Percentiles rank a stretch among this genome's conserved stretches.
Evolutionary conservation across 768 basidiomycete species (phyloP).

Genomic region (Mycena albidolilacea): DNA sequence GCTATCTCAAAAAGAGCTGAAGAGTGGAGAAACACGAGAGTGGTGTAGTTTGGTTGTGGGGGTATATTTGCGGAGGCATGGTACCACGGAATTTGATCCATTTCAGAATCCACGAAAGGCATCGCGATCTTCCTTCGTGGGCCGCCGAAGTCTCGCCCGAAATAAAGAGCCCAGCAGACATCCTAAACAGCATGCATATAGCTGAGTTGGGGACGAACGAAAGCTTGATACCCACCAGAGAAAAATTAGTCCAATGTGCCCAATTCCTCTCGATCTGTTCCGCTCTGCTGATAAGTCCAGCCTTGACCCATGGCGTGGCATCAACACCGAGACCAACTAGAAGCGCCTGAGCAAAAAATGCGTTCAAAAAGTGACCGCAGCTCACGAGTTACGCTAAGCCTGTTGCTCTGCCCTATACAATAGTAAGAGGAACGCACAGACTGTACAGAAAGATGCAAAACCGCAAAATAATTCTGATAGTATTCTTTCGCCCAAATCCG

Average conservation of each 20-base stretch:
- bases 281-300: slow-evolving; percentile 52
- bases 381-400: slow-evolving; percentile 32
- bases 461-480: slow-evolving; percentile 40
- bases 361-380: not conserved
- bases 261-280: slow-evolving; percentile 59
- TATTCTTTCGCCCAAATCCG: slow-evolving; percentile 35
- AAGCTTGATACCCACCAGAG: slow-evolving; percentile 35
- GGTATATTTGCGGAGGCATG: slow-evolving; percentile 49
- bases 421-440: not conserved
- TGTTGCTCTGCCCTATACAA: slow-evolving; percentile 26
- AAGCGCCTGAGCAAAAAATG: not conserved
- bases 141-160: slow-evolving; percentile 57
- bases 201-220: not conserved
- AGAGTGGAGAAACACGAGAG: slow-evolving; percentile 48
- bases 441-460: not conserved
- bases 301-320: slow-evolving; percentile 54
- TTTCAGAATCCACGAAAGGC: slow-evolving; percentile 51
- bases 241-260: slow-evolving; percentile 57
- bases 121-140: slow-evolving; percentile 47
- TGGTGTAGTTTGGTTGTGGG: slow-evolving; percentile 40
- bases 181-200: slow-evolving; percentile 41
- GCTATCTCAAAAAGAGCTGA: slow-evolving; percentile 51
- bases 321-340: slow-evolving; percentile 58
- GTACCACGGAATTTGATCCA: slow-evolving; percentile 51
- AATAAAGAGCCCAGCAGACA: slow-evolving; percentile 60